Base-by-base conservation (phyloP, 2,329 filamentous ascomycete genomes). In the Arthrobotrys conoides region DNA sequence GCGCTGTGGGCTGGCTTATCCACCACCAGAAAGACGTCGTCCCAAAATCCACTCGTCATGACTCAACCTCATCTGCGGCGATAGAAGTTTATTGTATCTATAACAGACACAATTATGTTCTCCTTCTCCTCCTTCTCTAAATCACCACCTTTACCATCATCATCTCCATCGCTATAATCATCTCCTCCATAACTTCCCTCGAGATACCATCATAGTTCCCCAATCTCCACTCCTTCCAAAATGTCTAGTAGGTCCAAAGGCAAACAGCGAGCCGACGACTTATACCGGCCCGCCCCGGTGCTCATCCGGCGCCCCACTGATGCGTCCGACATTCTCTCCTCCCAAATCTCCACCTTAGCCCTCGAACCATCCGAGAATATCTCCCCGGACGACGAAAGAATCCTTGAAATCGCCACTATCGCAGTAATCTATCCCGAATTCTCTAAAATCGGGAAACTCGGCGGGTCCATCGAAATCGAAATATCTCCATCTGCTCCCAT, bases 401-500 rank as follows among this genome's bases (percentile, higher is more conserved):
- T 86, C 69, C 85, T 87, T 57, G 90, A 92, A 85, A 86, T 92
- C 69, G 87, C 87, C 81, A 88, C 89, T 14, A 86, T 92, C 71
- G 85, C 86, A 71, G 89, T 90, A 79, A 92, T 92, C 81, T 92
- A 88, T 80, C 90, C 90, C n/a, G 90, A 92, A 83, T 87, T 92
- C 48, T 86, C 87, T 80, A 87, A 90, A 10, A 84, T 84, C 38
- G 85, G 86, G 49, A 86, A 88, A 9, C 85, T 91, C 70, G 88
- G 87, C 5, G 89, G 80, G 20, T 80, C 79, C 12, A 75, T 83
- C 55, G 69, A 66, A 5, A 75, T 83, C 20, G 73, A 81, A 36
- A 71, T 83, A n/a, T 76, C 75, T 0, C 81, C 82, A 10, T 63
- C 79, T 14, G 14, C 59, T 10, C 81, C 82, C 2, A 46, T 83